These are phyloP conservation scores for Gypsophila paniculata DNA, from an alignment of 179 eudicot genomes.

Conservation along the genomic window DNA sequence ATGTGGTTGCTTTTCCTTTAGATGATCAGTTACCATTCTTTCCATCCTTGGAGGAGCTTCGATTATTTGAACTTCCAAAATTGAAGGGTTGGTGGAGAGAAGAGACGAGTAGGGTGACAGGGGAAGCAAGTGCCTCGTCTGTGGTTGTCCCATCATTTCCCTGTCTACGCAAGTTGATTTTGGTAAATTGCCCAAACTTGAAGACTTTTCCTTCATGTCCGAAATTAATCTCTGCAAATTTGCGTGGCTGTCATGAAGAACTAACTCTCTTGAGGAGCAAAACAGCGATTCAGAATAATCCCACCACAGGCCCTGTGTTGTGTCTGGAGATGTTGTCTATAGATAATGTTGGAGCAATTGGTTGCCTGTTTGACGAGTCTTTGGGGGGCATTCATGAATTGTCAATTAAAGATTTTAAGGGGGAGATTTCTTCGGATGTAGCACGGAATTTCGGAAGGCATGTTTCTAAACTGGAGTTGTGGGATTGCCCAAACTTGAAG, in stretches of 20 bases:
- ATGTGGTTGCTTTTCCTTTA: not conserved
- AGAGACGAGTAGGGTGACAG: not conserved
- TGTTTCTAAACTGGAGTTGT: not conserved
- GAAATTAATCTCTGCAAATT: not conserved
- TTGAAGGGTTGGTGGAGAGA: slow-evolving; percentile 24
- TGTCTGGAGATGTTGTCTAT: not conserved
- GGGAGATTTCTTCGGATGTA: not conserved
- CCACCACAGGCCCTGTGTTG: not conserved
- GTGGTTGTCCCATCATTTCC: slow-evolving; percentile 7
- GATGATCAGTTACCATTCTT: not conserved
- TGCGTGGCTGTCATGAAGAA: not conserved
- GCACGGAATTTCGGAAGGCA: not conserved
- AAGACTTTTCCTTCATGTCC: slow-evolving; percentile 13
- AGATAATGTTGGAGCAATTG: not conserved
- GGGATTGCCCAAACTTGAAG: not conserved
- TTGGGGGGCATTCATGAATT: not conserved
- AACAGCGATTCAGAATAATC: not conserved
- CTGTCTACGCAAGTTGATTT: not conserved
- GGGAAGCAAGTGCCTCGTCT: not conserved
- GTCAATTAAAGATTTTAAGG: not conserved
- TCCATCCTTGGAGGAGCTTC: slow-evolving; percentile 12
- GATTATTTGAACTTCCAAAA: not conserved
- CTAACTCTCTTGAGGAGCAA: not conserved
- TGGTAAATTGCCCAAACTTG: not conserved
- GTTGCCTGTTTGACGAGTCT: slow-evolving; percentile 10